Base-by-base conservation (phyloP, 2,329 filamentous ascomycete species). In the Botrytis sinoallii region DNA sequence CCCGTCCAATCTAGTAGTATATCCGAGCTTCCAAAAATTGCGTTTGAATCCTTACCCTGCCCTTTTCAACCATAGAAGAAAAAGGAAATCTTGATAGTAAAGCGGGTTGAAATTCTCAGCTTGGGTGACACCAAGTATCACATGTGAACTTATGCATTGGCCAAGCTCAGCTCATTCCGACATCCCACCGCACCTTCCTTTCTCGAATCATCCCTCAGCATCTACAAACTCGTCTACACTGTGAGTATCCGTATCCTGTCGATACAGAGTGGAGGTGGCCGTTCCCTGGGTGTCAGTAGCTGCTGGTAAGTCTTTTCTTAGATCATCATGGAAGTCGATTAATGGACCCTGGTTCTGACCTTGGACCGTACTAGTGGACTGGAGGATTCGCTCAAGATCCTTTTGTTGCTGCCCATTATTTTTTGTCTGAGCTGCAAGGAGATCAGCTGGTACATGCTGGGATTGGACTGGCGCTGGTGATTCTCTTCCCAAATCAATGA, bases 401-500 rank as follows among this genome's bases (percentile, higher is more conserved):
- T 78, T 78, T 55, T 81, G 78, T 57, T 75, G 74, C 66, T 77
- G 76, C n/a, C 79, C 76, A 12, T 69, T 74, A 32, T 79, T 79
- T 61, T 77, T 42, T 16, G 76, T 78, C 61, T 79, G 79, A 42
- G 78, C 78, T 25, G 75, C 67, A 35, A 76, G 61, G 25, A 79
- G 74, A 73, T 80, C 78, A 35, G 74, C 71, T 44, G 79, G 78
- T 35, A 75, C 65, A 16, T 72, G 71, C n/a, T 48, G 74, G 46
- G 40, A 32, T n/a, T 55, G 70, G 25, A 63, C 25, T 20, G 59
- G 59, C 60, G 75, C 64, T 46, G 35, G 57, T 66, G 75, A 55
- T 57, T 75, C 82, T 73, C 87, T 85, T 12, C 86, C 87, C 77
- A 90, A 87, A 77, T 92, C 86, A 75, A 91, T 89, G 66, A 91